phyloP scores from a whole-genome alignment of 306 rosid genomes.

The Acacia crassicarpa region DNA sequence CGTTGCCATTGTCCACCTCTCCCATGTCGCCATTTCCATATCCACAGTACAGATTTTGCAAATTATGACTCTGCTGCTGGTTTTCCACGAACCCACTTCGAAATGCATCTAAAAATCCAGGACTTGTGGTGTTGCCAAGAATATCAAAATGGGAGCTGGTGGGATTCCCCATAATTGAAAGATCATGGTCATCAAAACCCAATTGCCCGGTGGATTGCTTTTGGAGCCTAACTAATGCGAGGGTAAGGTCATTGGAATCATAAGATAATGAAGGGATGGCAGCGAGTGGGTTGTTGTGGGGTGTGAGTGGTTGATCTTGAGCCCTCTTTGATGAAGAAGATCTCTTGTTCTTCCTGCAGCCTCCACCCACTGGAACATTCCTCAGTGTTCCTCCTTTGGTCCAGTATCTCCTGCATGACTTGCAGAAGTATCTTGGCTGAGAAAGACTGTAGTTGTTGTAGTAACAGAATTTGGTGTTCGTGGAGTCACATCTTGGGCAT shows the following conservation, averaged over 20 bases:
- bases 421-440: conserved; percentile 78
- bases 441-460: conserved; percentile 75
- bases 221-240: conserved; percentile 67
- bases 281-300: conserved; percentile 37
- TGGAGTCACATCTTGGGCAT: conserved; percentile 74
- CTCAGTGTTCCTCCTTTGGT: conserved; percentile 74
- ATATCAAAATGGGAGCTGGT: conserved; percentile 24
- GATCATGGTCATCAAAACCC: conserved; percentile 45
- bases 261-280: conserved; percentile 34
- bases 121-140: conserved; percentile 35
- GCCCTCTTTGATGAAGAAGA: conserved; percentile 45
- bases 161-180: conserved; percentile 34
- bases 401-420: conserved; percentile 76
- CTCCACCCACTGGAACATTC: conserved; percentile 80
- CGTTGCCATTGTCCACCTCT: conserved; percentile 48
- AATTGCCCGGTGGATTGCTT: conserved; percentile 46
- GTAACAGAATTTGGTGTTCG: conserved; percentile 78
- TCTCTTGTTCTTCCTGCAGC: conserved; percentile 75
- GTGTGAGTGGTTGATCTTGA: conserved; percentile 52
- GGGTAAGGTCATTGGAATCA: conserved; percentile 55
- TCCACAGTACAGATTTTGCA: conserved; percentile 50
- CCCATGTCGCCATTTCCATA: conserved; percentile 60
- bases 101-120: conserved; percentile 50
- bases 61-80: conserved; percentile 28
- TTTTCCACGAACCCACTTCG: conserved; percentile 49